Evolutionary conservation across 202 grass and related monocot genomes (phyloP), one percentile per base, ranked within the genome.

Genomic region (Schoenoplectus tabernaemontani): DNA sequence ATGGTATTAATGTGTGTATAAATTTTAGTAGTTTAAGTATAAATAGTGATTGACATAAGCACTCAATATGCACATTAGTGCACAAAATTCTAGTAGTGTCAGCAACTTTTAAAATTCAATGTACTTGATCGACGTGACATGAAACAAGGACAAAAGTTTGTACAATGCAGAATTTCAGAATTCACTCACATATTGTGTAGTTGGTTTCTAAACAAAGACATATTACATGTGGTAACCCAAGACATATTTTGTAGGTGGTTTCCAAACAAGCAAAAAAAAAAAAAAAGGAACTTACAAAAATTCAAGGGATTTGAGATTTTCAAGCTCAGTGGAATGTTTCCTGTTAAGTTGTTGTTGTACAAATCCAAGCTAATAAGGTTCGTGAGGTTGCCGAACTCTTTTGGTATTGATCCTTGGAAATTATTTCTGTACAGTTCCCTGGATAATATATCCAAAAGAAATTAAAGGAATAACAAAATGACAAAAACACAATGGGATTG

Each of bases 391-490:
- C 91, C 84, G 60, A 94, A 64, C 22, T 91, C 82, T 33, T 57
- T 16, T 47, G 91, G 88, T 51, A 91, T 89, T 58, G 79, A 87
- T 15, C 88, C 88, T 77, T 86, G 77, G 66, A 94, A 83, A 77
- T 89, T 87, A 64, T 94, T 94, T 64, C 85, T 91, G 59, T 94
- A 94, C n/a, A 94, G 84, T 70, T 91, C 91, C 58, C 91, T 94
- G 88, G 19, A 85, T 10, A 32, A 80, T 42, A 75, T 13, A 54
- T 20, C 16, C 15, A 20, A 75, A 10, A 33, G 15, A 53, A 13
- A 70, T 65, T 65, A 8, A 15, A 38, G 16, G 33, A 17, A 8
- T 65, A n/a, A 38, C 57, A n/a, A n/a, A n/a, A n/a, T n/a, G n/a
- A n/a, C n/a, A n/a, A n/a, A n/a, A n/a, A n/a, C n/a, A n/a, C n/a